Conservation (phyloP, 225 moss, liverwort and hornwort genomes). For the Pseudoscleropodium purum region DNA sequence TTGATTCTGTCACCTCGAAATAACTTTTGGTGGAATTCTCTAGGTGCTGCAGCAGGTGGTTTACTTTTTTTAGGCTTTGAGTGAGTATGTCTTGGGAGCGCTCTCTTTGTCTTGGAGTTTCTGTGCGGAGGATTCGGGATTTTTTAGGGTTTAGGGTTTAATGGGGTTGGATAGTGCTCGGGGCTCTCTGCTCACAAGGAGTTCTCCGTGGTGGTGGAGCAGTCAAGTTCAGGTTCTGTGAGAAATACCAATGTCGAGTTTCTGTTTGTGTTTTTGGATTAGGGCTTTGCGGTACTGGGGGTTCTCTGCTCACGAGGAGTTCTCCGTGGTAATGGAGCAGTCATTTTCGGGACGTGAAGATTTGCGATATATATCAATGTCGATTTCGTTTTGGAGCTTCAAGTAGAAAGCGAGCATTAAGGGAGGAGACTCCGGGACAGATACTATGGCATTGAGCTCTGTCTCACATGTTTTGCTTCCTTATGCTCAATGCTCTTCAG, state of each 20-base stretch:
- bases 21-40: background rate
- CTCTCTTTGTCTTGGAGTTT: background rate
- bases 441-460: constrained; percentile 12
- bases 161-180: background rate
- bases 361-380: background rate
- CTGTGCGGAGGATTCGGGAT: background rate
- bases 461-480: constrained; percentile 5
- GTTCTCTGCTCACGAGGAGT: background rate
- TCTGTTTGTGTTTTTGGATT: background rate
- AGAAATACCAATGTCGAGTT: background rate
- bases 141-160: constrained; percentile 5
- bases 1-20: background rate
- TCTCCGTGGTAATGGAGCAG: background rate
- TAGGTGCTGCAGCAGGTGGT: background rate
- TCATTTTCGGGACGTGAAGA: background rate
- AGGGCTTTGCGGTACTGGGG: background rate
- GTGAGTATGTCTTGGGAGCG: background rate
- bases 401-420: background rate
- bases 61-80: background rate
- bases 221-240: background rate
- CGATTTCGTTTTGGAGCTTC: background rate
- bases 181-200: background rate
- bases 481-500: background rate
- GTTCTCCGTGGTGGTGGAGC: background rate
- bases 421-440: background rate